Evolutionary conservation across 768 basidiomycete species (phyloP).

Genomic region (Boletus coccyginus): DNA sequence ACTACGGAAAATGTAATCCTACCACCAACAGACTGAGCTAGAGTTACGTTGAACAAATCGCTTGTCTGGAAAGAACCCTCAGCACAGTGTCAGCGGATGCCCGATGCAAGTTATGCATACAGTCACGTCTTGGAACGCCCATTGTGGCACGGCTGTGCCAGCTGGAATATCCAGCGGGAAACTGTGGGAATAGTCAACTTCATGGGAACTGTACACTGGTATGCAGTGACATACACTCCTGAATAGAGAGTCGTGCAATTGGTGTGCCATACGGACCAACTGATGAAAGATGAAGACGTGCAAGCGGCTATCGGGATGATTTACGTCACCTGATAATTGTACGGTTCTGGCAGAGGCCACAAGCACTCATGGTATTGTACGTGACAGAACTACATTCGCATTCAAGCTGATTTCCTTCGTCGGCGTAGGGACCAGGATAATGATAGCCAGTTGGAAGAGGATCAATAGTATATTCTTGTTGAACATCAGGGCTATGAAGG

Average conservation of each 20-base stretch:
- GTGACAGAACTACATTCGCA: conserved; percentile 58
- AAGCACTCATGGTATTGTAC: conserved; percentile 56
- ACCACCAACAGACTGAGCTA: conserved; percentile 36
- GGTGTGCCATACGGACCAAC: conserved; percentile 50
- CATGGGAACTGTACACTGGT: background rate
- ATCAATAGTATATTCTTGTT: conserved; percentile 38
- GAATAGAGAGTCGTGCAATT: conserved; percentile 44
- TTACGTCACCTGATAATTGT: conserved; percentile 35
- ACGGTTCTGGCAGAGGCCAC: conserved; percentile 52
- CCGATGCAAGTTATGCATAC: conserved; percentile 26
- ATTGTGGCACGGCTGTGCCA: conserved; percentile 51
- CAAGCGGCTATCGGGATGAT: background rate
- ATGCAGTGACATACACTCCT: conserved; percentile 18
- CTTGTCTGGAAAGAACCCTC: conserved; percentile 25
- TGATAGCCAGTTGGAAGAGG: conserved; percentile 33
- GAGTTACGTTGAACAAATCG: conserved; percentile 38
- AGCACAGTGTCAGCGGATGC: background rate
- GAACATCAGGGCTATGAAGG: conserved; percentile 3
- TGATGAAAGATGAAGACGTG: conserved; percentile 19
- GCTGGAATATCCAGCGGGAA: conserved; percentile 48
- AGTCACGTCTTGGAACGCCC: conserved; percentile 59
- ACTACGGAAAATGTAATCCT: background rate
- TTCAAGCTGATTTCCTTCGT: conserved; percentile 21
- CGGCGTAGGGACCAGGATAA: conserved; percentile 33
- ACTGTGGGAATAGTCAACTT: conserved; percentile 24